These are phyloP conservation scores for Zizania palustris DNA, from an alignment of 202 grass and related monocot genomes.

Conservation along the genomic window DNA sequence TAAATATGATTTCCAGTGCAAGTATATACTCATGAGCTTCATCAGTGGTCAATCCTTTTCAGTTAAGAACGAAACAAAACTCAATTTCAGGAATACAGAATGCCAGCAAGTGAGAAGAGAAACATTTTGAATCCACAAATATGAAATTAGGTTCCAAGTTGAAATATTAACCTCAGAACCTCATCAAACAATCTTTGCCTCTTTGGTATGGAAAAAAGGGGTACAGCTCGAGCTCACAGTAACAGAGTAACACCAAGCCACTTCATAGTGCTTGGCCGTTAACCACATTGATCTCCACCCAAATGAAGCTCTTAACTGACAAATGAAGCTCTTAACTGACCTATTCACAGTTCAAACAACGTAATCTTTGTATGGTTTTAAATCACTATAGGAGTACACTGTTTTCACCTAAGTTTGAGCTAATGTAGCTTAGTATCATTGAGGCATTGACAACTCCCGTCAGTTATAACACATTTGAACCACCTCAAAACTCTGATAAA, in stretches of 20 bases:
- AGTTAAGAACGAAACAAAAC: no score
- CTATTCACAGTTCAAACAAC: not conserved
- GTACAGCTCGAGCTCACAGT: constrained; percentile 4
- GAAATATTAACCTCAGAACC: not conserved
- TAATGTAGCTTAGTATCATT: not conserved
- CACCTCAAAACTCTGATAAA: constrained; percentile 13
- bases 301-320: constrained; percentile 16
- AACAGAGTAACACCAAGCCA: constrained; percentile 8
- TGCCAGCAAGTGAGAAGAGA: not conserved
- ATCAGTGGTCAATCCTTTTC: no score
- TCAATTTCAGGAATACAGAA: not conserved
- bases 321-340: not conserved
- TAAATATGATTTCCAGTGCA: not conserved
- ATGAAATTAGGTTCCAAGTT: not conserved
- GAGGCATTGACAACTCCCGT: constrained; percentile 4
- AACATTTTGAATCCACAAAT: not conserved
- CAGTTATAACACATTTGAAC: not conserved
- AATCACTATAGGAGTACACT: not conserved
- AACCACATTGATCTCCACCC: not conserved
- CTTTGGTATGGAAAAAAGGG: not conserved
- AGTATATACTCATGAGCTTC: not conserved
- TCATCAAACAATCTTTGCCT: not conserved
- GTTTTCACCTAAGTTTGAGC: constrained; percentile 3
- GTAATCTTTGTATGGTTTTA: not conserved
- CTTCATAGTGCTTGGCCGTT: not conserved